Base-by-base conservation (phyloP, 257 asterid species). In the Nyctanthes arbortristis region DNA sequence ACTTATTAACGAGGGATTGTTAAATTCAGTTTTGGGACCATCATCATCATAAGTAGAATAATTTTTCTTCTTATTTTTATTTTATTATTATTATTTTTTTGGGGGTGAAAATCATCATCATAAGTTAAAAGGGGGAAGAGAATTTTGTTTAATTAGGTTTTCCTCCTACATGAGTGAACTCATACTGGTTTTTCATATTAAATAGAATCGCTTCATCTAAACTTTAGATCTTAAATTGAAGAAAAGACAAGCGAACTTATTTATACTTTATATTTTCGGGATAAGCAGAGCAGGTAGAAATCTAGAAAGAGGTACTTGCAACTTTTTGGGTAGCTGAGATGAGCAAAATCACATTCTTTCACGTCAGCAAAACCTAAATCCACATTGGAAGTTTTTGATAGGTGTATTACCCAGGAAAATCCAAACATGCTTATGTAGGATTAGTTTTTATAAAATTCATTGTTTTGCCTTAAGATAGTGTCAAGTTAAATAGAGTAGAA, bases 321-420 rank as follows among this genome's bases (percentile, higher is more conserved):
- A n/a, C 27, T 39, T 22, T 49, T 49, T 49, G 30, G 58, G 30
- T 49, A 57, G 47, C 67, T 71, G 81, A 79, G 27, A 62, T 30
- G 45, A 64, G 80, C 82, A 79, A 79, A 82, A 79, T 75, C 37
- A 64, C 61, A 74, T 68, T 34, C 57, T 20, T 72, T 71, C 85
- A 83, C 61, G 16, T 24, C 60, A 57, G 33, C 34, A 59, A 43
- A 73, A 84, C 88, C 85, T 78, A 80, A 78, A 57, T 63, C 81
- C 83, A 78, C 75, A 60, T 56, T 71, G 27, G 29, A 13, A 35
- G 25, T 65, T 55, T 32, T 13, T 76, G 18, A 65, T 79, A 71
- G 79, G 69, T 68, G 37, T 61, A 57, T 45, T 56, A 43, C 43
- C 24, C 70, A 4, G 68, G 52, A 75, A 75, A 27, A 27, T 83